phyloP scores from a whole-genome alignment of 495 filamentous ascomycete genomes.

The Stereocaulon alpinum region DNA sequence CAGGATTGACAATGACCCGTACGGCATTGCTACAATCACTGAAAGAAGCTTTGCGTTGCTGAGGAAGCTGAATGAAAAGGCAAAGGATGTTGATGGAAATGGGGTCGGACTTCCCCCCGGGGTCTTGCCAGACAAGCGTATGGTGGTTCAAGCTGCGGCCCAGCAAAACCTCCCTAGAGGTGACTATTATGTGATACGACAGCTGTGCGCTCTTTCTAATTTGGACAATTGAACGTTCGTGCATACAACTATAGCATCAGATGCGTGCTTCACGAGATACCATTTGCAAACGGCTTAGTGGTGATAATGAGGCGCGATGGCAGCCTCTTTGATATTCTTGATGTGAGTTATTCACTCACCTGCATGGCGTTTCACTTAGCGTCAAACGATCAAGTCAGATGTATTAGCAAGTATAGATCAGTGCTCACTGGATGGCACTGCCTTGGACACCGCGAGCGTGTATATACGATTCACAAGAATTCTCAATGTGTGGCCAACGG shows the following conservation, averaged over 20 bases:
- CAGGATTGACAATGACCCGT: conserved; percentile 35
- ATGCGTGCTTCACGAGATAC: neutral
- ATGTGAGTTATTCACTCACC: neutral
- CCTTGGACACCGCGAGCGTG: conserved; percentile 10
- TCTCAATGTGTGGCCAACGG: neutral
- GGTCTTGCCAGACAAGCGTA: conserved; percentile 59
- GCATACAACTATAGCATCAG: conserved; percentile 12
- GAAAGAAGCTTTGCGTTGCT: conserved; percentile 61
- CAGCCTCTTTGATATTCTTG: neutral
- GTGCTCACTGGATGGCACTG: conserved; percentile 12
- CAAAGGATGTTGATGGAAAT: conserved; percentile 49
- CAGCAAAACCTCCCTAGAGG: conserved; percentile 45
- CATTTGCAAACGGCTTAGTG: conserved; percentile 5
- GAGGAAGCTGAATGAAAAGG: conserved; percentile 59
- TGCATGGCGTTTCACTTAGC: neutral
- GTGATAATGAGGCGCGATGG: neutral
- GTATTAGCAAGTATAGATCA: conserved; percentile 19
- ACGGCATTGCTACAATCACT: conserved; percentile 48
- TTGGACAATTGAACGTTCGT: conserved; percentile 40
- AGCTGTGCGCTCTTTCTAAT: conserved; percentile 61
- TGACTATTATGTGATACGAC: conserved; percentile 47
- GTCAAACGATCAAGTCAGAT: neutral
- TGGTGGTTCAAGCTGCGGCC: conserved; percentile 55
- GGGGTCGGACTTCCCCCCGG: conserved; percentile 45
- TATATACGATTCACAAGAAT: conserved; percentile 13